Conservation (phyloP, 2,329 filamentous ascomycete genomes). For the Eurotiales sp. region DNA sequence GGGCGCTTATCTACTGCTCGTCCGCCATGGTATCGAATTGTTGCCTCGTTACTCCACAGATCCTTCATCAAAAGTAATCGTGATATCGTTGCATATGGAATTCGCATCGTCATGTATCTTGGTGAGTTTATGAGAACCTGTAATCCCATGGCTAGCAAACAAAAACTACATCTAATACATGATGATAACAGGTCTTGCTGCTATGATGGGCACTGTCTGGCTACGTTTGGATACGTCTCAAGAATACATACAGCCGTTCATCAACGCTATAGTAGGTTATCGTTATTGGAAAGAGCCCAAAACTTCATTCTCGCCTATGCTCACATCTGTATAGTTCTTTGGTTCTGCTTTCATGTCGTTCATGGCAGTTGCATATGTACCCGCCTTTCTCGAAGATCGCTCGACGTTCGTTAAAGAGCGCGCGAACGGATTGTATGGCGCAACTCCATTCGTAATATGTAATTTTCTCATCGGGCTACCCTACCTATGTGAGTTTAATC, state of each 20-base stretch:
- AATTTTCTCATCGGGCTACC: constrained; percentile 82
- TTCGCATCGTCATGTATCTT: constrained; percentile 78
- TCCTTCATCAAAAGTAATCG: constrained; percentile 80
- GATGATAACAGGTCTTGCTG: constrained; percentile 54
- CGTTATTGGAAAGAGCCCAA: not conserved
- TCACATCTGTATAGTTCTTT: constrained; percentile 55
- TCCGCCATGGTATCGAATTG: constrained; percentile 43
- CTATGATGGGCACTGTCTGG: constrained; percentile 70
- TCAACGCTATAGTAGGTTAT: constrained; percentile 65
- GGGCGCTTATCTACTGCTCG: constrained; percentile 37
- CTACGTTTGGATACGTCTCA: constrained; percentile 66
- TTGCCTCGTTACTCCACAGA: constrained; percentile 67
- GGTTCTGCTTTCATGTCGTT: constrained; percentile 73
- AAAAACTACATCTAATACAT: constrained; percentile 5
- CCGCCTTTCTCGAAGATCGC: constrained; percentile 75
- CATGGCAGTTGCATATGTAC: constrained; percentile 82
- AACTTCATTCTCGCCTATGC: no score
- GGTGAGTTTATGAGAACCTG: constrained; percentile 35
- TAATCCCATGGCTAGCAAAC: constrained; percentile 8
- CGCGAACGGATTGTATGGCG: constrained; percentile 75
- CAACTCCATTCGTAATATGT: constrained; percentile 66
- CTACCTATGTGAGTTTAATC: constrained; percentile 58
- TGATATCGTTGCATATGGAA: constrained; percentile 78
- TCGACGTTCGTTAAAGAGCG: constrained; percentile 71
- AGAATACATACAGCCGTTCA: constrained; percentile 72